These are phyloP conservation scores for Globisporangium uncinulatum DNA, from an alignment of 352 stramenopile genomes.

Conservation along the genomic window DNA sequence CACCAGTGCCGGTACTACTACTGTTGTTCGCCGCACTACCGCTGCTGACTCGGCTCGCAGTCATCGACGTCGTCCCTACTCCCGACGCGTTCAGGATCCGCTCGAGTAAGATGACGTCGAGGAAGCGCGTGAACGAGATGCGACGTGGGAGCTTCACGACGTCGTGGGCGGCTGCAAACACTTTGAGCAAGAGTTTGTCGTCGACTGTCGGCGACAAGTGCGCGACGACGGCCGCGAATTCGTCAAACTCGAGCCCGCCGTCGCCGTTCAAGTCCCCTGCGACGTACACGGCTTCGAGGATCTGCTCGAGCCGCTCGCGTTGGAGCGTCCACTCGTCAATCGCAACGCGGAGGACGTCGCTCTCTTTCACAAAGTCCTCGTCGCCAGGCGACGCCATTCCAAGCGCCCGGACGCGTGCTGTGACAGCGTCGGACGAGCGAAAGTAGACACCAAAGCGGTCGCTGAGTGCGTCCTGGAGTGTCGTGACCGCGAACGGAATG, in stretches of 20 bases:
- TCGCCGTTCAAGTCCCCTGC: constrained; percentile 66
- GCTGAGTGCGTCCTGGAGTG: constrained; percentile 44
- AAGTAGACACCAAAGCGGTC: constrained; percentile 68
- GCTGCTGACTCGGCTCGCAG: constrained; percentile 1
- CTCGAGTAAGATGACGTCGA: constrained; percentile 56
- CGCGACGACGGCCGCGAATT: constrained; percentile 60
- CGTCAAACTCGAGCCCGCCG: constrained; percentile 63
- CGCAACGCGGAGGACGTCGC: constrained; percentile 46
- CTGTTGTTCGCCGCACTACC: neutral
- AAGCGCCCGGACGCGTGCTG: constrained; percentile 31
- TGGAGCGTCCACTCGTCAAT: constrained; percentile 57
- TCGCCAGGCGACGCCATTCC: constrained; percentile 22
- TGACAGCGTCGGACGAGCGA: constrained; percentile 39
- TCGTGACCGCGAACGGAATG: constrained; percentile 38
- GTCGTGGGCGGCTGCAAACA: constrained; percentile 60
- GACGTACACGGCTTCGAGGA: constrained; percentile 63
- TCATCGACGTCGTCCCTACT: neutral
- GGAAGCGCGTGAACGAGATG: constrained; percentile 57
- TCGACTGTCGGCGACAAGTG: constrained; percentile 45
- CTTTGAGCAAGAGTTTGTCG: constrained; percentile 51
- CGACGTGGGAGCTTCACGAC: constrained; percentile 41
- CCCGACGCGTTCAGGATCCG: constrained; percentile 32
- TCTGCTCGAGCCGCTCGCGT: constrained; percentile 50
- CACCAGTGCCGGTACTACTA: neutral
- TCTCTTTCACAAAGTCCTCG: constrained; percentile 60